phyloP scores from a whole-genome alignment of 2,329 filamentous ascomycete species.

The Colletotrichum cordylinicola region DNA sequence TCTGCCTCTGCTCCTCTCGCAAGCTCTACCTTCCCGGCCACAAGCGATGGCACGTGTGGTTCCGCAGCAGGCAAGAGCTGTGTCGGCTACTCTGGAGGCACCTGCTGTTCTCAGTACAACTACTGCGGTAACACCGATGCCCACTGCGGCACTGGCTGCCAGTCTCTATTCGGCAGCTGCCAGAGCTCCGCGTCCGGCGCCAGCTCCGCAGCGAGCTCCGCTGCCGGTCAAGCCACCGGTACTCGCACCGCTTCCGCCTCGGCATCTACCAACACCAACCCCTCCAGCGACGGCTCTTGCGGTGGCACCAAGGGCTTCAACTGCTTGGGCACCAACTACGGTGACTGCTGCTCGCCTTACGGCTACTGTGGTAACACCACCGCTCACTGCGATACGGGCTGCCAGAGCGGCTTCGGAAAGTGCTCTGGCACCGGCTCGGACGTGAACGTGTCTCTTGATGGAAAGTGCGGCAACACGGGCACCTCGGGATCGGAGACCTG shows the following conservation, averaged over 20 bases:
- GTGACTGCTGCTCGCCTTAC: slow-evolving; percentile 26
- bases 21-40: background rate
- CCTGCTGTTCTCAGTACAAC: slow-evolving; percentile 11
- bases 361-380: slow-evolving; percentile 23
- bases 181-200: background rate
- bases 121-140: background rate
- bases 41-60: background rate
- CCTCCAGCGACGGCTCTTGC: slow-evolving; percentile 12
- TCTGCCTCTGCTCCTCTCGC: background rate
- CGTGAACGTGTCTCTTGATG: slow-evolving; percentile 7
- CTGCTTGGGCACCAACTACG: slow-evolving; percentile 17
- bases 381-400: slow-evolving; percentile 24
- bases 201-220: background rate
- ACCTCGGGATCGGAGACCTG: background rate
- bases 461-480: slow-evolving; percentile 1
- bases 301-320: slow-evolving; percentile 3
- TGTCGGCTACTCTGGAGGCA: background rate
- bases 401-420: slow-evolving; percentile 21
- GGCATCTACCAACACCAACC: background rate
- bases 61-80: background rate
- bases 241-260: background rate
- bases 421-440: slow-evolving; percentile 2
- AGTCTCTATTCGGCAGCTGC: slow-evolving; percentile 4
- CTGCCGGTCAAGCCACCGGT: background rate
- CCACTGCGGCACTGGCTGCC: slow-evolving; percentile 1